Evolutionary conservation across 1,139 yeast genomes (phyloP), one percentile per base, ranked within the genome.

Genomic region (Kodamaea sp.): DNA sequence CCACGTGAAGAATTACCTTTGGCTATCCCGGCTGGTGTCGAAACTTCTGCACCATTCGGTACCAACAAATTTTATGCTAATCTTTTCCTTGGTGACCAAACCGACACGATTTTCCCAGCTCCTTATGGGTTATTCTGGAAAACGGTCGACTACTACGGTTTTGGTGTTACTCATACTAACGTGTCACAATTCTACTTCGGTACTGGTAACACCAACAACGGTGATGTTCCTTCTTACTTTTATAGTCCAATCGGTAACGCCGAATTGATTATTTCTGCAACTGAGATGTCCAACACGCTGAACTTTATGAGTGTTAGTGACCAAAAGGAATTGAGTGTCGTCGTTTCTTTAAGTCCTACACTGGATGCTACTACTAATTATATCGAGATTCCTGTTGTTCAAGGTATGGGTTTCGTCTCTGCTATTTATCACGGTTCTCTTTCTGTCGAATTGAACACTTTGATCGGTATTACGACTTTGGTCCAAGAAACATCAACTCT

Each of bases 31-130:
- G 15, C 50, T 3, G 58, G 79, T 32, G 79, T 76, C 31, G 62
- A 63, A 42, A 67, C 67, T 47, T 57, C 62, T 40, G 41, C 23
- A 10, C 87, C 95, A 6, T 71, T 80, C 34, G 79, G 79, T 47
- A 88, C 97, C 12, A 89, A 89, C 64, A 87, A 88, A 57, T 89
- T 87, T 60, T 88, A 84, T 57, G 83, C 86, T 7, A 89, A 89
- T 60, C 64, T 88, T 56, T 63, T 87, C 44, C 73, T 89, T 22
- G 92, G 73, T 1, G 63, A 65, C 31, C 92, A 85, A 54, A 73
- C 75, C 8, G 63, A 76, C 39, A 83, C 69, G 50, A 75, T 82
- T 4, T 87, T 86, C 82, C 78, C 95, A 1, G 89, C 83, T 52
- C 97, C 97, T 2, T 88, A 86, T 55, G 80, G 88, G 2, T 61